phyloP scores from a whole-genome alignment of 148 eudicot species.

The Oxyria digyna region DNA sequence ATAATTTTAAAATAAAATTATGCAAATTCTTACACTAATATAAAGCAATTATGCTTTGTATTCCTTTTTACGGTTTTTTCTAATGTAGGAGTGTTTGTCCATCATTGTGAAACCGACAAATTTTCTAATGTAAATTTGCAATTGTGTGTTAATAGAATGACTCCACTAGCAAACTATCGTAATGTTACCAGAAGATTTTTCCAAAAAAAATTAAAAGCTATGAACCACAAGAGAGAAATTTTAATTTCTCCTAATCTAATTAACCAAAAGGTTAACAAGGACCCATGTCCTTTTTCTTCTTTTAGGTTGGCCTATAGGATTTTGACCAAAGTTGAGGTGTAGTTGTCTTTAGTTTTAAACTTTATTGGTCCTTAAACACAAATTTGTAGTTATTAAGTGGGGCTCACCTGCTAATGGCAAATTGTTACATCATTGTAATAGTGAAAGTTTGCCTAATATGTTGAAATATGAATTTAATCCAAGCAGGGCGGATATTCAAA shows the following conservation, averaged over 20 bases:
- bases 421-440: neutral
- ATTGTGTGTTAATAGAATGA: no score
- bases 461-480: neutral
- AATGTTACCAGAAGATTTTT: no score
- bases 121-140: no score
- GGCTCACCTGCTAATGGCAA: neutral
- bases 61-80: neutral
- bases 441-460: constrained; percentile 1
- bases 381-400: neutral
- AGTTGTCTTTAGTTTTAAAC: neutral
- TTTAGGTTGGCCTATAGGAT: neutral
- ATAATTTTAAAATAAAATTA: neutral
- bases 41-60: neutral
- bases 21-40: neutral
- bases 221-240: no score
- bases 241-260: no score
- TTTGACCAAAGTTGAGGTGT: constrained; percentile 4
- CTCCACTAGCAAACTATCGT: no score
- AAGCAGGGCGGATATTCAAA: no score
- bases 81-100: no score
- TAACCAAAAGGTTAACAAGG: neutral
- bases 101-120: no score
- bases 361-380: neutral
- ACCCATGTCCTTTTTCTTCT: neutral
- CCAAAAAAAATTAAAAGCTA: no score